A percentile compares a stretch with the other conserved stretches of the same genome.
phyloP scores from a whole-genome alignment of 345 rosid species.

The Kandelia obovata region DNA sequence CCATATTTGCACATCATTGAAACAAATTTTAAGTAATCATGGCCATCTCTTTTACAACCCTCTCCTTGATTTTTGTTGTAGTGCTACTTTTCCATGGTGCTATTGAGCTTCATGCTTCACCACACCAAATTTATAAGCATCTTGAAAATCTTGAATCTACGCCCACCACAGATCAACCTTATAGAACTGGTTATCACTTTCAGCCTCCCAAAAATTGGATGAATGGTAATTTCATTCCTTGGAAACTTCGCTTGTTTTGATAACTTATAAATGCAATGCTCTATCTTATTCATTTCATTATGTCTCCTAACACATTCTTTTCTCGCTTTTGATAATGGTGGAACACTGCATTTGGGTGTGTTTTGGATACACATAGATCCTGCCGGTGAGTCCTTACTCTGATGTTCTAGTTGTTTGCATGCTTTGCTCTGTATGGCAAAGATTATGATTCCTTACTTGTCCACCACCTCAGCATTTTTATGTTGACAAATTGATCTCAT shows the following conservation, averaged over 20 bases:
- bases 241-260: neutral
- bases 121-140: conserved; percentile 38
- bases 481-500: no score
- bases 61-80: conserved; percentile 33
- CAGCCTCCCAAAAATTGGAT: conserved; percentile 78
- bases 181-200: conserved; percentile 65
- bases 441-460: no score
- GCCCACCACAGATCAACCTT: conserved; percentile 36
- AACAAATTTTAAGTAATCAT: neutral
- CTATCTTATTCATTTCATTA: neutral
- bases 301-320: conserved; percentile 5
- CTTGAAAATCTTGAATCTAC: conserved; percentile 27
- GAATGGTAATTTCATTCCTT: conserved; percentile 42
- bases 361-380: conserved; percentile 50
- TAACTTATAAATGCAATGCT: neutral
- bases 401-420: no score
- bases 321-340: conserved; percentile 2
- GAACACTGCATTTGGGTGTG: conserved; percentile 1
- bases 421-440: no score
- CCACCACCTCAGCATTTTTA: no score
- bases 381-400: conserved; percentile 45
- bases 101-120: conserved; percentile 48
- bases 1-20: neutral
- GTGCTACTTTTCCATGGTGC: conserved; percentile 41
- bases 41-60: conserved; percentile 13